Percentiles rank a stretch among this genome's conserved stretches.
Evolutionary conservation across 2,329 filamentous ascomycete genomes (phyloP).

Genomic region (Pseudocercospora vitis): DNA sequence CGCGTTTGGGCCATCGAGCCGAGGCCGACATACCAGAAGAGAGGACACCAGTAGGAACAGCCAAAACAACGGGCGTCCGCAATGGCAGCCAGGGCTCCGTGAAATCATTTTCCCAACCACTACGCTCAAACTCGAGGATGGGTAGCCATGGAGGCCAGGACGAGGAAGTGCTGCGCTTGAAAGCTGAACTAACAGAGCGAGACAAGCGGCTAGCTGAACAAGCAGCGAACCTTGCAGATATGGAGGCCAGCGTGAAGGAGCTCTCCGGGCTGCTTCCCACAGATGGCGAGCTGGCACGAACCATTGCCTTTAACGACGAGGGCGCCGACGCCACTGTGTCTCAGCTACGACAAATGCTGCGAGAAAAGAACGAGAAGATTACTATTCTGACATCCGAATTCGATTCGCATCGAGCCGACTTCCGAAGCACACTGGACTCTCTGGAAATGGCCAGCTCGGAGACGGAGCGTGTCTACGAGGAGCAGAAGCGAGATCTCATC

Average conservation of each 20-base stretch:
- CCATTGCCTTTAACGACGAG: conserved; percentile 49
- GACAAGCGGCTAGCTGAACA: conserved; percentile 90
- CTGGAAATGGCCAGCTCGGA: conserved; percentile 93
- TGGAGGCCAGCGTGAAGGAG: conserved; percentile 85
- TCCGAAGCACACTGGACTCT: conserved; percentile 94
- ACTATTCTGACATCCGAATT: conserved; percentile 90
- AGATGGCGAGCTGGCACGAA: conserved; percentile 40
- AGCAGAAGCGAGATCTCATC: conserved; percentile 82
- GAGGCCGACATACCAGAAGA: conserved; percentile 44
- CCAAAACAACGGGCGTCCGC: conserved; percentile 47
- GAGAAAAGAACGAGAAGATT: conserved; percentile 97
- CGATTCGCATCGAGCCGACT: conserved; percentile 90
- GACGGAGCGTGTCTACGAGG: conserved; percentile 93
- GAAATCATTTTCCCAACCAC: conserved; percentile 39
- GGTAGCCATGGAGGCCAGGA: conserved; percentile 31
- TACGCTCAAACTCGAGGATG: conserved; percentile 41
- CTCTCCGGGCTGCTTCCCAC: conserved; percentile 69
- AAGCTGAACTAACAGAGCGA: conserved; percentile 73
- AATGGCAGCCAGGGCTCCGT: conserved; percentile 39
- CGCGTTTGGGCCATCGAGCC: conserved; percentile 46
- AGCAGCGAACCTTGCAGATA: conserved; percentile 75
- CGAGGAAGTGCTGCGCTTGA: conserved; percentile 69
- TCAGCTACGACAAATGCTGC: conserved; percentile 76
- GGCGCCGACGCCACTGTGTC: conserved; percentile 60
- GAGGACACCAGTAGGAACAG: conserved; percentile 28